A percentile compares a stretch with the other conserved stretches of the same genome.
These are phyloP conservation scores for Cytospora mali DNA, from an alignment of 2,329 filamentous ascomycete species.

Conservation along the genomic window DNA sequence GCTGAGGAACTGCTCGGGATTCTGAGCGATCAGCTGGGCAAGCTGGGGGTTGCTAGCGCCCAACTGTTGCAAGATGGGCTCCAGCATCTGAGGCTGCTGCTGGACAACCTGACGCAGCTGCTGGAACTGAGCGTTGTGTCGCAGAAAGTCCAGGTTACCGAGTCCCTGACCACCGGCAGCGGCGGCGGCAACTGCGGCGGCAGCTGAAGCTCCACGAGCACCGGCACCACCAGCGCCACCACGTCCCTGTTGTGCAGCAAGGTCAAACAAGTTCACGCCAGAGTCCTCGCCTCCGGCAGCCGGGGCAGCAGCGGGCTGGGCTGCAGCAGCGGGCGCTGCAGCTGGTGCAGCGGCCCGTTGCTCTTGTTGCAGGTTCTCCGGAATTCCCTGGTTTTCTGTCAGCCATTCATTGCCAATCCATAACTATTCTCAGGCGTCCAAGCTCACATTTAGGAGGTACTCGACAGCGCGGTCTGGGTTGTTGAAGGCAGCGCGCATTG, in stretches of 20 bases:
- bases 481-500: slow-evolving; percentile 94
- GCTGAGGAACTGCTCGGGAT: slow-evolving; percentile 91
- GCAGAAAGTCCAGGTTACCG: slow-evolving; percentile 87
- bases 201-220: slow-evolving; percentile 49
- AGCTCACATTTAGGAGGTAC: slow-evolving; percentile 81
- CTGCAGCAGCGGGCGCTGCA: slow-evolving; percentile 43
- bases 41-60: slow-evolving; percentile 93
- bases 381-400: slow-evolving; percentile 70
- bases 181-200: slow-evolving; percentile 50
- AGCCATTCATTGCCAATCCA: not conserved
- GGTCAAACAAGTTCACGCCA: slow-evolving; percentile 88
- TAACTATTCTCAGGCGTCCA: not conserved
- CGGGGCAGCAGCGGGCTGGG: slow-evolving; percentile 44
- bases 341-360: slow-evolving; percentile 38
- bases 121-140: slow-evolving; percentile 96
- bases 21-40: slow-evolving; percentile 85
- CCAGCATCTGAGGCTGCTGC: slow-evolving; percentile 97
- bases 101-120: slow-evolving; percentile 96
- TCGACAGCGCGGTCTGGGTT: slow-evolving; percentile 98
- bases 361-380: slow-evolving; percentile 72
- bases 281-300: slow-evolving; percentile 58
- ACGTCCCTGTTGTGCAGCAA: slow-evolving; percentile 75
- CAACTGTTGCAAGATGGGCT: slow-evolving; percentile 95
- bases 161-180: slow-evolving; percentile 53
- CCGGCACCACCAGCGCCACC: slow-evolving; percentile 49